A percentile compares a stretch with the other conserved stretches of the same genome.
Evolutionary conservation across 805 yeast genomes (phyloP).

Genomic region (Pichia paraexigua): DNA sequence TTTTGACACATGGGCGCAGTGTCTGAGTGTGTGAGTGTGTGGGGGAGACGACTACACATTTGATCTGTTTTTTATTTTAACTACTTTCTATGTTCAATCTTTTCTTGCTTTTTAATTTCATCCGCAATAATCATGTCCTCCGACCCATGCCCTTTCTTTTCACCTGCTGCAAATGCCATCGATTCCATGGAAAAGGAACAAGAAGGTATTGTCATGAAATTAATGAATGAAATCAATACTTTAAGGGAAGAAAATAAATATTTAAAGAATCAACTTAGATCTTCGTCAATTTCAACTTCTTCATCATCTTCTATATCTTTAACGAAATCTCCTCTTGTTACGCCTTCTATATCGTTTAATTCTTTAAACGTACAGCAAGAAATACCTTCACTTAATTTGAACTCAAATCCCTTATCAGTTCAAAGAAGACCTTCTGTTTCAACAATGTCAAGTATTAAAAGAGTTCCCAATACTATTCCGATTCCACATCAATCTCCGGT

Average conservation of each 20-base stretch:
- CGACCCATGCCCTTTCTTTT: not conserved
- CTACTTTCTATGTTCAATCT: not conserved
- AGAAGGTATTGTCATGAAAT: conserved; percentile 61
- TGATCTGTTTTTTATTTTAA: not conserved
- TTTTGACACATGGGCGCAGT: no score
- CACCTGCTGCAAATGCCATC: conserved; percentile 31
- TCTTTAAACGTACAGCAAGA: not conserved
- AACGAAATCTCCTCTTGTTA: conserved; percentile 6
- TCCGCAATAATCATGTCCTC: not conserved
- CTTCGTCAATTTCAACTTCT: conserved; percentile 17
- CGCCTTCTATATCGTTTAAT: not conserved
- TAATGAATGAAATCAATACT: conserved; percentile 52
- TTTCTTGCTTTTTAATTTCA: no score
- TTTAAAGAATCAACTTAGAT: conserved; percentile 21
- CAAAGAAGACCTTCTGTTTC: not conserved
- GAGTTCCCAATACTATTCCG: not conserved
- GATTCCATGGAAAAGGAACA: conserved; percentile 67
- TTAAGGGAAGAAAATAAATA: conserved; percentile 46
- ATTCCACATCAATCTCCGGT: not conserved
- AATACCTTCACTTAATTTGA: not conserved
- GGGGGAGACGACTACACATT: no score
- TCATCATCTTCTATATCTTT: conserved; percentile 1
- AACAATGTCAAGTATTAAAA: not conserved
- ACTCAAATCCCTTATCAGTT: not conserved
- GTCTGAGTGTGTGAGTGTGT: no score